A percentile compares a stretch with the other conserved stretches of the same genome.
phyloP scores from a whole-genome alignment of 2,329 filamentous ascomycete genomes.

The Trichophaea hybrida region DNA sequence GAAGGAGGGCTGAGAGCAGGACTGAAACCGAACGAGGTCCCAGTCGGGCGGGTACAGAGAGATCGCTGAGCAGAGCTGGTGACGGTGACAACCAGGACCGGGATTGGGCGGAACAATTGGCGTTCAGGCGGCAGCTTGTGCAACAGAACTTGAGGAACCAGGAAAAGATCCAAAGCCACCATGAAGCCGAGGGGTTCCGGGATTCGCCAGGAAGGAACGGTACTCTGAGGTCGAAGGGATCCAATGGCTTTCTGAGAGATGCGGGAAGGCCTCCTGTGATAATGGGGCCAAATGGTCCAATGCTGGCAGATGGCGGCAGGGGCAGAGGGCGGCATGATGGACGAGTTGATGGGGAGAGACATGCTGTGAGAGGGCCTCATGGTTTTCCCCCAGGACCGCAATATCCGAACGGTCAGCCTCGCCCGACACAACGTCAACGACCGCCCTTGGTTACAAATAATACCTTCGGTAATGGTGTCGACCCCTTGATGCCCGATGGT shows the following conservation, averaged over 20 bases:
- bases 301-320: constrained; percentile 7
- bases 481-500: constrained; percentile 3
- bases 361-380: constrained; percentile 18
- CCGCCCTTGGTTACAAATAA: background rate
- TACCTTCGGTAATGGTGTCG: background rate
- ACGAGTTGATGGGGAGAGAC: constrained; percentile 7
- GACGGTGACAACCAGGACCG: constrained; percentile 17
- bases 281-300: constrained; percentile 7
- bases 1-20: constrained; percentile 5
- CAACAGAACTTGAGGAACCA: constrained; percentile 23
- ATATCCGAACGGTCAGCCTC: background rate
- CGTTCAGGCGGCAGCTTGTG: constrained; percentile 22
- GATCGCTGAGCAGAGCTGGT: constrained; percentile 9
- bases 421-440: background rate
- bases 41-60: background rate
- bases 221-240: constrained; percentile 11
- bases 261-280: constrained; percentile 2
- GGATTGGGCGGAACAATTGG: constrained; percentile 23
- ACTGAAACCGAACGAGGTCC: constrained; percentile 2
- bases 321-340: constrained; percentile 11
- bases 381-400: constrained; percentile 8
- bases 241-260: constrained; percentile 17
- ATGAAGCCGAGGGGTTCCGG: constrained; percentile 6
- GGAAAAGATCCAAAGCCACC: constrained; percentile 22
- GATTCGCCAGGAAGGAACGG: constrained; percentile 7